A percentile compares a stretch with the other conserved stretches of the same genome.
Conservation (phyloP, 2,329 filamentous ascomycete genomes). For the Tricladium varicosporioides region DNA sequence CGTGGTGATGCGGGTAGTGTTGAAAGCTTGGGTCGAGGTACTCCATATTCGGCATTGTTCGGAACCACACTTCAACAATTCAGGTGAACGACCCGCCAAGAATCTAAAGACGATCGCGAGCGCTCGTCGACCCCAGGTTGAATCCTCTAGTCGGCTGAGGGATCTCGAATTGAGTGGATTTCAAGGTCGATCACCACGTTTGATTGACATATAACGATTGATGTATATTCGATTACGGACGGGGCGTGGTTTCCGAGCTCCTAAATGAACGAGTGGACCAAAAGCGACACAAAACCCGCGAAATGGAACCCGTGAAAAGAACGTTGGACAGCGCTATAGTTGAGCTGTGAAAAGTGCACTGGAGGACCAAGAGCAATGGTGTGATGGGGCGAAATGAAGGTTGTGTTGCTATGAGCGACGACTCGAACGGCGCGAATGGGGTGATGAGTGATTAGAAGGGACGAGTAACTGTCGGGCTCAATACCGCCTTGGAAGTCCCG, state of each 20-base stretch:
- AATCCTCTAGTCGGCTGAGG: not conserved
- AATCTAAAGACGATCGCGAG: constrained; percentile 10
- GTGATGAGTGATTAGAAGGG: constrained; percentile 1
- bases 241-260: not conserved
- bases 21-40: constrained; percentile 28
- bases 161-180: not conserved
- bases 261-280: not conserved
- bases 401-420: constrained; percentile 5
- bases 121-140: not conserved
- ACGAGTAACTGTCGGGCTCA: constrained; percentile 14
- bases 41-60: constrained; percentile 25
- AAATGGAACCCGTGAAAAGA: not conserved
- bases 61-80: constrained; percentile 9
- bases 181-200: not conserved
- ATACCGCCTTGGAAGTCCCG: constrained; percentile 9
- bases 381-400: constrained; percentile 9
- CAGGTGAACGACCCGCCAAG: constrained; percentile 11
- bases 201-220: not conserved
- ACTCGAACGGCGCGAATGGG: constrained; percentile 10
- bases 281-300: not conserved
- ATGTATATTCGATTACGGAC: not conserved
- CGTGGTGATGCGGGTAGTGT: constrained; percentile 22
- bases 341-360: not conserved
- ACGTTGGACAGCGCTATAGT: not conserved
- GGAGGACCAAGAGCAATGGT: not conserved